phyloP scores from a whole-genome alignment of 179 eudicot genomes.

The Amaranthus tricolor region DNA sequence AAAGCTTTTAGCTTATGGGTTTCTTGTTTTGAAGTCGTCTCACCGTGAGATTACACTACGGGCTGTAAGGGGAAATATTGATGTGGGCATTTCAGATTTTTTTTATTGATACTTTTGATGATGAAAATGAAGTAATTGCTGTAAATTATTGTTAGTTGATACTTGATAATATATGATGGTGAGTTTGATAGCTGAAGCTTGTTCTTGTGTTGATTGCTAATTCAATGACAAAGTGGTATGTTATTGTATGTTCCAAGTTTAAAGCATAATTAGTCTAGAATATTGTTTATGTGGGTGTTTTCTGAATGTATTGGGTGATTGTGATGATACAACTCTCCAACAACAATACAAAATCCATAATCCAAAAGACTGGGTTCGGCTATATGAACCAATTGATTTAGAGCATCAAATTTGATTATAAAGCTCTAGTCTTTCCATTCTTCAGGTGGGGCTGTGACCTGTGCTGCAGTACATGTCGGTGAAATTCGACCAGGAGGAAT shows the following conservation, averaged over 20 bases:
- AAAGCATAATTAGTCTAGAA: neutral
- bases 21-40: too few relatives aligned
- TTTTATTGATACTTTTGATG: neutral
- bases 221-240: neutral
- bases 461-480: constrained; percentile 78
- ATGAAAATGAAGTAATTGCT: neutral
- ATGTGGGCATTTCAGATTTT: neutral
- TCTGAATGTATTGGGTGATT: neutral
- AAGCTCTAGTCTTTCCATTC: constrained; percentile 9
- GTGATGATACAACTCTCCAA: neutral
- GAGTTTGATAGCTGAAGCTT: neutral
- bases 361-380: too few relatives aligned
- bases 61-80: too few relatives aligned
- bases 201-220: neutral
- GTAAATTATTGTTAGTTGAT: neutral
- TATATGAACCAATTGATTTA: too few relatives aligned
- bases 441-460: constrained; percentile 78
- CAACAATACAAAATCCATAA: too few relatives aligned
- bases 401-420: too few relatives aligned
- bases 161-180: neutral
- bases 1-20: too few relatives aligned
- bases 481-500: constrained; percentile 74
- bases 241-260: neutral
- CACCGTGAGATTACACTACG: too few relatives aligned
- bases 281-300: neutral